Evolutionary conservation across 257 asterid genomes (phyloP).

Genomic region (Solanum appendiculatum): DNA sequence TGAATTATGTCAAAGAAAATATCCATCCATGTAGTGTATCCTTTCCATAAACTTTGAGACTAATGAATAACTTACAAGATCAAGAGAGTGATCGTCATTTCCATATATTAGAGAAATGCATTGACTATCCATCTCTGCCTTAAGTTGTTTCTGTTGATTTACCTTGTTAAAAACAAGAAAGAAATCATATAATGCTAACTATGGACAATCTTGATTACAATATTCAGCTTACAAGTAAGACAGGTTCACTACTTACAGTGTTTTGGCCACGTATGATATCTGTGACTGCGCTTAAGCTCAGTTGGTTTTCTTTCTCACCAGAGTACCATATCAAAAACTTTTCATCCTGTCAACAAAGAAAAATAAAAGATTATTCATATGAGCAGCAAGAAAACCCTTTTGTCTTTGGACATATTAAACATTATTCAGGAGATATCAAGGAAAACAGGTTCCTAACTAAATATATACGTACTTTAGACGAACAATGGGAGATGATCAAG

Average conservation of each 20-base stretch:
- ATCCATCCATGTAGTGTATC: neutral
- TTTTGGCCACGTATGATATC: slow-evolving; percentile 27
- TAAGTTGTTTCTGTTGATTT: slow-evolving; percentile 17
- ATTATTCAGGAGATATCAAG: too few relatives aligned
- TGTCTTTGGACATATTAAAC: neutral
- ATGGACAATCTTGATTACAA: neutral
- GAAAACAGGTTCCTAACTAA: too few relatives aligned
- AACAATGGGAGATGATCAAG: too few relatives aligned
- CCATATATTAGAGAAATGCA: slow-evolving; percentile 32
- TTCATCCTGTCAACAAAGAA: slow-evolving; percentile 33
- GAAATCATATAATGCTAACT: neutral
- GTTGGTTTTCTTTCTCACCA: slow-evolving; percentile 36
- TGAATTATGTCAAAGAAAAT: neutral
- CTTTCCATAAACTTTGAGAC: neutral
- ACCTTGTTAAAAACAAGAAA: neutral
- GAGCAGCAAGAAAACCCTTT: neutral
- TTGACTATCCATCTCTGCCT: slow-evolving; percentile 34
- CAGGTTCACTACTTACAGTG: slow-evolving; percentile 17
- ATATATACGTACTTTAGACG: too few relatives aligned
- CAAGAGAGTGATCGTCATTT: slow-evolving; percentile 28
- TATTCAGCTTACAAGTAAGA: neutral
- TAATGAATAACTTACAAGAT: slow-evolving; percentile 18
- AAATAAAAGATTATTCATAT: neutral
- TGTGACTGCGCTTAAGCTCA: slow-evolving; percentile 24
- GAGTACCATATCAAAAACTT: slow-evolving; percentile 38